A percentile compares a stretch with the other conserved stretches of the same genome.
Conservation (phyloP, 257 asterid genomes). For the Nicotiana knightiana region DNA sequence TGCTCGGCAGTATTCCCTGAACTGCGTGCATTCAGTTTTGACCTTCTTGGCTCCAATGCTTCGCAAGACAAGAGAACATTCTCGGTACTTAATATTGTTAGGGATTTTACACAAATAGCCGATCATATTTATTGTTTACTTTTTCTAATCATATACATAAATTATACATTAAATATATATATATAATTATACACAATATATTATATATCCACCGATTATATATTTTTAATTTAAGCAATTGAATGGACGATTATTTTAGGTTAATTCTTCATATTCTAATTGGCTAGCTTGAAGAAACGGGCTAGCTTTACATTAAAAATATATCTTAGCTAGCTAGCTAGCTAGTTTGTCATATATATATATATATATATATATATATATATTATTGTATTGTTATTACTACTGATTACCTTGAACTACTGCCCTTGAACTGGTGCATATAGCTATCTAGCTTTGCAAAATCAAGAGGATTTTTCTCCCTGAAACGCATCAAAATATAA, state of each 20-base stretch:
- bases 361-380: no score
- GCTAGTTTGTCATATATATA: background rate
- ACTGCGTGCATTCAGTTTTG: slow-evolving; percentile 53
- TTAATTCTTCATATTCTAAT: no score
- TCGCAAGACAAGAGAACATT: slow-evolving; percentile 10
- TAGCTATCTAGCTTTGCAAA: slow-evolving; percentile 42
- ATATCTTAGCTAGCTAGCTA: background rate
- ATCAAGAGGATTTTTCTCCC: slow-evolving; percentile 33
- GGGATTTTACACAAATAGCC: no score
- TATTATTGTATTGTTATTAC: no score
- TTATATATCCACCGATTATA: no score
- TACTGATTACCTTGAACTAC: slow-evolving; percentile 55
- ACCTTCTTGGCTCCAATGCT: slow-evolving; percentile 88
- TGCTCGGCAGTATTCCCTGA: slow-evolving; percentile 52
- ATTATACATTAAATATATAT: no score
- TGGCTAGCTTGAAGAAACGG: background rate
- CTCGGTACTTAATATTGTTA: background rate
- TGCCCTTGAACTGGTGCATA: slow-evolving; percentile 77
- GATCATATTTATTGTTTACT: no score
- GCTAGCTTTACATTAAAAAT: background rate
- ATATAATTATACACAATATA: no score
- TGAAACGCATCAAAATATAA: background rate
- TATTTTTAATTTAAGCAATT: no score
- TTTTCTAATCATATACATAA: no score
- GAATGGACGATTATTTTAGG: no score